Evolutionary conservation across 495 filamentous ascomycete species (phyloP).

Genomic region (Neurospora sp.): DNA sequence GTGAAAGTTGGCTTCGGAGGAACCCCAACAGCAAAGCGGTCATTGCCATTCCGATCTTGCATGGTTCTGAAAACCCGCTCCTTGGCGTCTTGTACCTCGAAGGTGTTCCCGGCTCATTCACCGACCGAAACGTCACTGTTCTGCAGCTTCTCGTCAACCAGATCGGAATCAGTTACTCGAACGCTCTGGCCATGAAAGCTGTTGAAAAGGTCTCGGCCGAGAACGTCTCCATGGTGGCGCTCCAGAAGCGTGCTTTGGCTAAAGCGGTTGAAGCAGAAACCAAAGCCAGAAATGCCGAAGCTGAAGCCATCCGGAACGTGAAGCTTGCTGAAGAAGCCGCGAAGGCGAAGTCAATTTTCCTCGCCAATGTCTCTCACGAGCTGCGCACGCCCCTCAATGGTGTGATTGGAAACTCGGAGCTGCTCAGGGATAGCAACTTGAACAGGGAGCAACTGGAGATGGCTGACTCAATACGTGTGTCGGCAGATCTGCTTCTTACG

Average conservation of each 20-base stretch:
- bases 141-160: constrained; percentile 81
- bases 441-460: constrained; percentile 79
- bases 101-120: constrained; percentile 75
- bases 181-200: constrained; percentile 74
- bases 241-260: constrained; percentile 71
- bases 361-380: constrained; percentile 87
- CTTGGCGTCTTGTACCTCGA: constrained; percentile 81
- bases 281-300: constrained; percentile 74
- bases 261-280: constrained; percentile 72
- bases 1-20: constrained; percentile 54
- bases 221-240: constrained; percentile 79
- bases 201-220: constrained; percentile 69
- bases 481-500: constrained; percentile 80
- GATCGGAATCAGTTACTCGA: constrained; percentile 79
- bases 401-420: constrained; percentile 82
- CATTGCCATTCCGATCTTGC: constrained; percentile 77
- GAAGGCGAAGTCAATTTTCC: constrained; percentile 83
- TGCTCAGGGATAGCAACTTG: constrained; percentile 68
- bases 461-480: constrained; percentile 85
- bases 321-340: constrained; percentile 86
- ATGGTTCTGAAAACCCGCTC: constrained; percentile 55
- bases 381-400: constrained; percentile 79
- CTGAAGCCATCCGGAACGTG: constrained; percentile 75
- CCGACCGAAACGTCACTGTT: constrained; percentile 77
- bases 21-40: constrained; percentile 66